A percentile compares a stretch with the other conserved stretches of the same genome.
Evolutionary conservation across 1,284 basidiomycete species (phyloP).

Genomic region (Apiotrichum veenhuisii): DNA sequence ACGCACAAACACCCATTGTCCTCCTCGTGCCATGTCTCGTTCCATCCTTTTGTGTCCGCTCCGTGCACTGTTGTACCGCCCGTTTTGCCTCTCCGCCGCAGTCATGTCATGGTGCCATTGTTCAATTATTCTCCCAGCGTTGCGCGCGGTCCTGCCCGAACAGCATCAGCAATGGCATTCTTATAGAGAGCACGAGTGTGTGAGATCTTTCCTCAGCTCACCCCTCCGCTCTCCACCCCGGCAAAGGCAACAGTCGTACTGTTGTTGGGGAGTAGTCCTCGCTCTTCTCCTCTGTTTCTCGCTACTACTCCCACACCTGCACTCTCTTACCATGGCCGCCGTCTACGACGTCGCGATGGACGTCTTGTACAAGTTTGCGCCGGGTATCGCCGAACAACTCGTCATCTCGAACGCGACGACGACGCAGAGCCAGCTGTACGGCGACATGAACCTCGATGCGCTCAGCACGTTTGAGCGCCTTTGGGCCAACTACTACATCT

Average conservation of each 20-base stretch:
- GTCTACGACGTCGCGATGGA: conserved; percentile 28
- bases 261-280: too few relatives aligned
- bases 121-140: too few relatives aligned
- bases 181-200: background rate
- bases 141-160: background rate
- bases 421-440: conserved; percentile 42
- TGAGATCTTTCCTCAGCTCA: background rate
- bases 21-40: background rate
- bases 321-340: conserved; percentile 31
- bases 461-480: conserved; percentile 70
- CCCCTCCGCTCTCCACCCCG: conserved; percentile 17
- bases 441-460: conserved; percentile 57
- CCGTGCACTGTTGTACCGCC: background rate
- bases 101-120: background rate
- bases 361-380: conserved; percentile 34
- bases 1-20: background rate
- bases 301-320: too few relatives aligned
- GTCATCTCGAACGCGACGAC: conserved; percentile 37
- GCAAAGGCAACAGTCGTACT: too few relatives aligned
- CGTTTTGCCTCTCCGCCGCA: background rate
- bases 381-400: conserved; percentile 35
- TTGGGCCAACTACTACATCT: conserved; percentile 76
- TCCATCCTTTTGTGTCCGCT: background rate
- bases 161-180: background rate
- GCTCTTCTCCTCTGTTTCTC: too few relatives aligned